phyloP scores from a whole-genome alignment of 495 filamentous ascomycete genomes.

The Talaromyces ruber region DNA sequence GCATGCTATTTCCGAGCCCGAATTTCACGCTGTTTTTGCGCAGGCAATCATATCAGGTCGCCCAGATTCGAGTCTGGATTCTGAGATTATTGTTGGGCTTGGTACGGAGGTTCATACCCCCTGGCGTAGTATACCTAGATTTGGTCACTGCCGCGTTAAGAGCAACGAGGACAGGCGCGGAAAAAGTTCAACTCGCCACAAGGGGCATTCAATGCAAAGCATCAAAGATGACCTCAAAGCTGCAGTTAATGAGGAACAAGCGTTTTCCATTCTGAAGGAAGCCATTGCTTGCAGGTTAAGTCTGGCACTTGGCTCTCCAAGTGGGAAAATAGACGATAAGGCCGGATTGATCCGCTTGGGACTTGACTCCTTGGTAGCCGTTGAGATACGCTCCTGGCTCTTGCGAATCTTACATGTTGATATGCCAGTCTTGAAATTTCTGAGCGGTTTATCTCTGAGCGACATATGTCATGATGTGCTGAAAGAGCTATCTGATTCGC shows the following conservation, averaged over 20 bases:
- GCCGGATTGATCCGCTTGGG: conserved; percentile 12
- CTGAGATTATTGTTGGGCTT: conserved; percentile 21
- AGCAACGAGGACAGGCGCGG: not conserved
- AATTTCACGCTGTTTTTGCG: conserved; percentile 31
- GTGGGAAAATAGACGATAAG: not conserved
- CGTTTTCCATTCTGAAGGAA: not conserved
- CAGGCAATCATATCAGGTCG: conserved; percentile 40
- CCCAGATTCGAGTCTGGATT: conserved; percentile 15
- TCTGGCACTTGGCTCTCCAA: not conserved
- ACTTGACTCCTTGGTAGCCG: conserved; percentile 26
- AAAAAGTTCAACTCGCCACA: not conserved
- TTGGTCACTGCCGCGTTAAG: not conserved
- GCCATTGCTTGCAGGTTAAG: not conserved
- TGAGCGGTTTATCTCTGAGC: conserved; percentile 22
- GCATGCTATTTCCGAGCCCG: conserved; percentile 16
- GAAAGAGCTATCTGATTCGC: not conserved
- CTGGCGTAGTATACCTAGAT: not conserved
- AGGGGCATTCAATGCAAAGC: not conserved
- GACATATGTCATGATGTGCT: not conserved
- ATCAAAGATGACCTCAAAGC: not conserved
- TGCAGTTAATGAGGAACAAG: not conserved
- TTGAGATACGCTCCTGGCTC: conserved; percentile 28
- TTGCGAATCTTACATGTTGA: conserved; percentile 28
- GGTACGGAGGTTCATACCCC: not conserved
- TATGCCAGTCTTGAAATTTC: conserved; percentile 43